A percentile compares a stretch with the other conserved stretches of the same genome.
phyloP scores from a whole-genome alignment of 2,329 filamentous ascomycete species.

The Intubia oerlemansii region DNA sequence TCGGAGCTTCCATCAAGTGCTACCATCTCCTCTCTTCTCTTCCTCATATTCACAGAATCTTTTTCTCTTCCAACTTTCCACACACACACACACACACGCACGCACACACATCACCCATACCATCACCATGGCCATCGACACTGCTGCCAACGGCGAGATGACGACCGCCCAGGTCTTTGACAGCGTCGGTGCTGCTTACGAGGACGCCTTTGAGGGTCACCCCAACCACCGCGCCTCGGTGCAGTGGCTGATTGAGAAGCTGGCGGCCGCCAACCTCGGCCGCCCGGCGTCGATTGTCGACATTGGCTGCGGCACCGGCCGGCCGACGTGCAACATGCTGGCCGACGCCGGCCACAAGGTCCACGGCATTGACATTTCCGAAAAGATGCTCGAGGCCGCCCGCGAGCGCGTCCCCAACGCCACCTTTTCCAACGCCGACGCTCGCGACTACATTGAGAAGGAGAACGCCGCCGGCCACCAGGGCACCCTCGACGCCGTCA shows the following conservation, averaged over 20 bases:
- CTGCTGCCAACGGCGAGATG: too few relatives aligned
- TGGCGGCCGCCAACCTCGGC: conserved; percentile 2
- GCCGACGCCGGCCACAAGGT: conserved; percentile 12
- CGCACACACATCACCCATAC: too few relatives aligned
- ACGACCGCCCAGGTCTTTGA: conserved; percentile 11
- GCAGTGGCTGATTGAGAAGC: conserved; percentile 10
- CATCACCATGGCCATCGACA: background rate
- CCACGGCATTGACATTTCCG: conserved; percentile 12
- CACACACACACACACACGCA: too few relatives aligned
- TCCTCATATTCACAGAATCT: too few relatives aligned
- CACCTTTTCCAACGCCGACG: conserved; percentile 9
- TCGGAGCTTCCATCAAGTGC: too few relatives aligned
- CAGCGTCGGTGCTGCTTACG: conserved; percentile 10
- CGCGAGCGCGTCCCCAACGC: conserved; percentile 10
- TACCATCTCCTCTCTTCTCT: too few relatives aligned
- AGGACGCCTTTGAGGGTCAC: conserved; percentile 10
- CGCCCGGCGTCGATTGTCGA: conserved; percentile 9
- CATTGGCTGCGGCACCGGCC: conserved; percentile 12
- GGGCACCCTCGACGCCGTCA: conserved; percentile 9
- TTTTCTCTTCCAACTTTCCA: too few relatives aligned
- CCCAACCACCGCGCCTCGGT: conserved; percentile 8
- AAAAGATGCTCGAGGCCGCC: conserved; percentile 10
- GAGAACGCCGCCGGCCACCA: conserved; percentile 1
- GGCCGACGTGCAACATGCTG: conserved; percentile 9
- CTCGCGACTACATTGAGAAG: conserved; percentile 7